Percentiles rank a stretch among this genome's conserved stretches.
These are phyloP conservation scores for Coix lacrymajobi DNA, from an alignment of 176 grass and related monocot species.

Conservation along the genomic window DNA sequence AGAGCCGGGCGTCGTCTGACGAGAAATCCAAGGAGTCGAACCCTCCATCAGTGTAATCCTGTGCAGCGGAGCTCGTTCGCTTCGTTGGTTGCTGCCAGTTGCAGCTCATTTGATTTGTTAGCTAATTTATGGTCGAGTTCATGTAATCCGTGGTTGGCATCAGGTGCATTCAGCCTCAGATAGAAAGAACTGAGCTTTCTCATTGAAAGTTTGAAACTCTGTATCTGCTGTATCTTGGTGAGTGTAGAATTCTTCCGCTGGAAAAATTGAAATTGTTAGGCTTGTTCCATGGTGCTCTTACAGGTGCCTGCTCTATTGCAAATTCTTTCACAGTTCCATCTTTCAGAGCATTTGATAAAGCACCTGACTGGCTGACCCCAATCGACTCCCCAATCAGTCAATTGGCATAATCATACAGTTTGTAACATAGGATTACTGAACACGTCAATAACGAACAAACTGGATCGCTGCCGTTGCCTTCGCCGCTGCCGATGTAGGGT, in stretches of 20 bases:
- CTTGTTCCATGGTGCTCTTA: background rate
- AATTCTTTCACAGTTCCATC: background rate
- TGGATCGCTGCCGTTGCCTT: background rate
- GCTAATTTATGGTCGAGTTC: conserved; percentile 29
- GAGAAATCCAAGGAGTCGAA: conserved; percentile 52
- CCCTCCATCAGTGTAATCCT: conserved; percentile 20
- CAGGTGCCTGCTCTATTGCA: background rate
- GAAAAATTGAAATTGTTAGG: background rate
- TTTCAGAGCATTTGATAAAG: background rate
- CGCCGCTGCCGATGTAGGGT: background rate
- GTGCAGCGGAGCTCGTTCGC: background rate
- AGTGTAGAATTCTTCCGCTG: background rate
- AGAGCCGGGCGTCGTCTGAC: conserved; percentile 55
- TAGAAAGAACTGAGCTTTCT: conserved; percentile 11
- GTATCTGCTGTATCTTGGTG: background rate
- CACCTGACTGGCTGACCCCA: too few relatives aligned
- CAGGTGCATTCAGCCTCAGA: conserved; percentile 3
- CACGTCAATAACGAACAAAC: background rate
- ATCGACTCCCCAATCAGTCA: background rate
- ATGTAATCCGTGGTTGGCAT: conserved; percentile 18
- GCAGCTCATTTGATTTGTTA: conserved; percentile 25
- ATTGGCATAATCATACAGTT: background rate
- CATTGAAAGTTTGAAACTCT: background rate
- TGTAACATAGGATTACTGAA: too few relatives aligned
- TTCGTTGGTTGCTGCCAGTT: background rate